Evolutionary conservation across 768 basidiomycete genomes (phyloP), one percentile per base, ranked within the genome.

Genomic region (Termitomyces sp.): DNA sequence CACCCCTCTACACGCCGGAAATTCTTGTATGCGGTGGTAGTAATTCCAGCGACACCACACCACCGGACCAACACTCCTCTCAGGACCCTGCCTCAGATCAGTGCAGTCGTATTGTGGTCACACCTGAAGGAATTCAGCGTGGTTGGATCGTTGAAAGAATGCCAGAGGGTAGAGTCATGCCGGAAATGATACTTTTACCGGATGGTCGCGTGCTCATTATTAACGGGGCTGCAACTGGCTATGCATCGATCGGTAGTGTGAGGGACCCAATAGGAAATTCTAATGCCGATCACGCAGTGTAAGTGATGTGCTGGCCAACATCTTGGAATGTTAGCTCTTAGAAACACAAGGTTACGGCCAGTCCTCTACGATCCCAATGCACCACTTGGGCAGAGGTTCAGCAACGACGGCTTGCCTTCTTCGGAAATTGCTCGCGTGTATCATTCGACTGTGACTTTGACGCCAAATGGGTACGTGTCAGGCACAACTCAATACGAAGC

Each of bases 391-490:
- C 64, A 70, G 48, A 73, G 79, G 53, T 80, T 77, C 73, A 81
- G 77, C 71, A 79, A 79, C 65, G 72, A 75, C 11, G 82, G 80
- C 32, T 61, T 81, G 57, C 76, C 78, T 37, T 71, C 74, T 10
- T 74, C 75, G 2, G 62, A 70, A 37, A 77, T 86, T 61, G 79
- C 85, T 58, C 74, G 86, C 6, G 51, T 88, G 72, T 88, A 88
- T 73, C 87, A 88, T 71, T 86, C 85, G 2, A 77, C 78, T 9
- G 83, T 80, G 8, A 83, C 81, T 42, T 72, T 87, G 61, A 80
- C 85, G 11, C 80, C 83, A 15, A 81, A 81, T 64, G 84, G 83
- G 64, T 80, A 74, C 14, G 73, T 80, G 1, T 15, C 25, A 20
- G 5, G n/a, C 7, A 49, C 25, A 15, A 38, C 2, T 31, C 14